phyloP scores from a whole-genome alignment of 257 asterid species.

The Cordia subcordata region DNA sequence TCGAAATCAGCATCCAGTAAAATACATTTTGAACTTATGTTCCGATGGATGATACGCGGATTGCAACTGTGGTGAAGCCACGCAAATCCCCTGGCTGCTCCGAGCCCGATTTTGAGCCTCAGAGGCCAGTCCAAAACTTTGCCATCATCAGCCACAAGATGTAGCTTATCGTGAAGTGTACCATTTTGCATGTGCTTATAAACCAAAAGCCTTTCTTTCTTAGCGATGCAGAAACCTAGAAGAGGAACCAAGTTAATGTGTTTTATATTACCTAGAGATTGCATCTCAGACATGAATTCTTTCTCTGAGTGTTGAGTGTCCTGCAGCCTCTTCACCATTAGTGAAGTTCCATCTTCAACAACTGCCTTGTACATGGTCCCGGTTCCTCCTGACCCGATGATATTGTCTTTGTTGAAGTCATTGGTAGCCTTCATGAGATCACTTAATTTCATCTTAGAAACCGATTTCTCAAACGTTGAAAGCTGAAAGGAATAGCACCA shows the following conservation, averaged over 20 bases:
- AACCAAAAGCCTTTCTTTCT: slow-evolving; percentile 57
- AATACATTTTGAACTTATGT: slow-evolving; percentile 44
- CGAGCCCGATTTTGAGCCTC: slow-evolving; percentile 50
- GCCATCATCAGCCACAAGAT: slow-evolving; percentile 22
- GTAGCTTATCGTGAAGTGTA: slow-evolving; percentile 54
- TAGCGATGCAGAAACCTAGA: slow-evolving; percentile 53
- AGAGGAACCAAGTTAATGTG: slow-evolving; percentile 67
- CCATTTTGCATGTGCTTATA: slow-evolving; percentile 61
- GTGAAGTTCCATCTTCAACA: slow-evolving; percentile 53
- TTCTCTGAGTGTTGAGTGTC: slow-evolving; percentile 65
- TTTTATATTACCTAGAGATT: slow-evolving; percentile 46
- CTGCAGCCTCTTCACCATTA: slow-evolving; percentile 62
- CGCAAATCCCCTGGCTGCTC: slow-evolving; percentile 64
- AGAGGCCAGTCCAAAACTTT: slow-evolving; percentile 50
- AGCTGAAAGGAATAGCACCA: slow-evolving; percentile 35
- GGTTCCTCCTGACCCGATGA: slow-evolving; percentile 59
- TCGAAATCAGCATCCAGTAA: slow-evolving; percentile 29
- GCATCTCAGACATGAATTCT: slow-evolving; percentile 57
- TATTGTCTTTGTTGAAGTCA: slow-evolving; percentile 57
- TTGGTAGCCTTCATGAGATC: slow-evolving; percentile 76
- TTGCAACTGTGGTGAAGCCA: slow-evolving; percentile 76
- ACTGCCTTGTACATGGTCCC: slow-evolving; percentile 62
- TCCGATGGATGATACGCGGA: slow-evolving; percentile 65
- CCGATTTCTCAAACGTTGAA: slow-evolving; percentile 56
- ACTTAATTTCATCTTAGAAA: slow-evolving; percentile 55